Evolutionary conservation across 148 eudicot species (phyloP).

Genomic region (Hydrangea macrophylla): DNA sequence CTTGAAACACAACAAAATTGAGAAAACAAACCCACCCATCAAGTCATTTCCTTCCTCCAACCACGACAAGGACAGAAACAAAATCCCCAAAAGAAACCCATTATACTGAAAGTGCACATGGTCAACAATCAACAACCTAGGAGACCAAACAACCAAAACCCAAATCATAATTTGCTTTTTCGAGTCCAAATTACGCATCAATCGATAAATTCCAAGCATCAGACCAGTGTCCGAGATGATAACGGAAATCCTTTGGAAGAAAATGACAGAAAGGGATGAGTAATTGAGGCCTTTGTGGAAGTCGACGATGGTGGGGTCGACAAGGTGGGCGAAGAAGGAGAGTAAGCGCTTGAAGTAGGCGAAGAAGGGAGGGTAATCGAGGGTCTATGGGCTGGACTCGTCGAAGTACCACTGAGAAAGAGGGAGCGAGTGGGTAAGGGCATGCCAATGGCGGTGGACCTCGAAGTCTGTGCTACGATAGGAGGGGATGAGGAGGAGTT

Average conservation of each 20-base stretch:
- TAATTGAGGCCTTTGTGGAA: conserved; percentile 57
- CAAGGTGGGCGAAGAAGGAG: conserved; percentile 45
- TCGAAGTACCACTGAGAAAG: conserved; percentile 74
- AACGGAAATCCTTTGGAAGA: conserved; percentile 66
- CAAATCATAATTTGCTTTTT: conserved; percentile 49
- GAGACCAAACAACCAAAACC: conserved; percentile 76
- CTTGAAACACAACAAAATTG: conserved; percentile 79
- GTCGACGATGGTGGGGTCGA: conserved; percentile 61
- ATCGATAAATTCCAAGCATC: conserved; percentile 39
- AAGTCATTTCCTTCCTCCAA: conserved; percentile 76
- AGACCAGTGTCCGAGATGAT: conserved; percentile 47
- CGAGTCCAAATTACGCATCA: conserved; percentile 28
- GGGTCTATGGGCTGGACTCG: conserved; percentile 77
- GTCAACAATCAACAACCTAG: conserved; percentile 80
- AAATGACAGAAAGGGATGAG: conserved; percentile 28
- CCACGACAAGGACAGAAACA: conserved; percentile 61
- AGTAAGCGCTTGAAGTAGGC: conserved; percentile 71
- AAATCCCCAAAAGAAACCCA: conserved; percentile 76
- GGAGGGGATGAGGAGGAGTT: conserved; percentile 76
- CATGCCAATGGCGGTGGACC: conserved; percentile 94
- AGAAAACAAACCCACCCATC: conserved; percentile 80
- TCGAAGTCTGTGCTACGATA: conserved; percentile 94
- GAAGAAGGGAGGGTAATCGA: conserved; percentile 94
- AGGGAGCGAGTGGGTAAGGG: conserved; percentile 73
- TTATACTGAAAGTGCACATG: conserved; percentile 97